Evolutionary conservation across 352 stramenopile species (phyloP).

Genomic region (Phytophthora litchii): DNA sequence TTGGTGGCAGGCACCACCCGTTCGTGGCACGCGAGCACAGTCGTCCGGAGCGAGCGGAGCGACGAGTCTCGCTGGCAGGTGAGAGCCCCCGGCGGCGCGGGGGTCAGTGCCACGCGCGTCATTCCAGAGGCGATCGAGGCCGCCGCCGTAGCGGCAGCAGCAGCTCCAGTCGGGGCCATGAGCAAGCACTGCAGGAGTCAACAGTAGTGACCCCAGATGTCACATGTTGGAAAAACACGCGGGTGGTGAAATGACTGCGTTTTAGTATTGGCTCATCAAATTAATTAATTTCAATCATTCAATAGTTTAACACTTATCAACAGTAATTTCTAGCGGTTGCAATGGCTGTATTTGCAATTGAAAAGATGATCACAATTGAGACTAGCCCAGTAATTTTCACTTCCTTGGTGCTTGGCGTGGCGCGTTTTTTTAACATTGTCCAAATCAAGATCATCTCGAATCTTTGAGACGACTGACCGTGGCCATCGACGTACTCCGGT

Average conservation of each 20-base stretch:
- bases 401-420: conserved; percentile 36
- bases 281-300: not conserved
- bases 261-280: conserved; percentile 1
- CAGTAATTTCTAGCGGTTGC: not conserved
- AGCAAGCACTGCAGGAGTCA: conserved; percentile 7
- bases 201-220: conserved; percentile 18
- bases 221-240: conserved; percentile 17
- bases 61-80: conserved; percentile 74
- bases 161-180: conserved; percentile 31
- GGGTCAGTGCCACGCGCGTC: conserved; percentile 9
- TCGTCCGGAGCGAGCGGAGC: conserved; percentile 52
- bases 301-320: not conserved
- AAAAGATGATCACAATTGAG: not conserved
- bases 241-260: conserved; percentile 3
- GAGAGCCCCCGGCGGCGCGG: conserved; percentile 52
- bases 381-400: not conserved
- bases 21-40: conserved; percentile 47
- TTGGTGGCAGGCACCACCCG: conserved; percentile 36
- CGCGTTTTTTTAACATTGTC: conserved; percentile 23
- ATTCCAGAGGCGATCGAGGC: conserved; percentile 11
- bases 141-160: conserved; percentile 22
- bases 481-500: conserved; percentile 18
- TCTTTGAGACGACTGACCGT: conserved; percentile 29
- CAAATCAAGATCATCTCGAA: conserved; percentile 20
- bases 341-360: not conserved